A percentile compares a stretch with the other conserved stretches of the same genome.
These are phyloP conservation scores for Erythrobasidium hasegawianum DNA, from an alignment of 1,284 basidiomycete genomes.

Conservation along the genomic window DNA sequence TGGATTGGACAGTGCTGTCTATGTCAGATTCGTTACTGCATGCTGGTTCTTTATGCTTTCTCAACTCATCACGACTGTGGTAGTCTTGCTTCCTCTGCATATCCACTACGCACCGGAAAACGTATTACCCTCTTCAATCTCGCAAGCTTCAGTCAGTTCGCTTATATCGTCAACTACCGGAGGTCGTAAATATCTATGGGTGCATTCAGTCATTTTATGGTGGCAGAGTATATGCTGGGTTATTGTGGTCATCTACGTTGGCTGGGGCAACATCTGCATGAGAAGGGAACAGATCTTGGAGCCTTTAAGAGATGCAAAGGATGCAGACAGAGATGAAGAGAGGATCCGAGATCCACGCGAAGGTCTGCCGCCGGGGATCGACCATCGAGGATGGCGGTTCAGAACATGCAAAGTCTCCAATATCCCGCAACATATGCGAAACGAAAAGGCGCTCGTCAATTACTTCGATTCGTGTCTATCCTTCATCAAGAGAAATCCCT, in stretches of 20 bases:
- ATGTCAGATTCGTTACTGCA: constrained; percentile 65
- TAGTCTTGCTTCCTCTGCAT: constrained; percentile 75
- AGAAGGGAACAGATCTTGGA: constrained; percentile 46
- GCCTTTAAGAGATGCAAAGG: constrained; percentile 41
- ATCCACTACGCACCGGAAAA: constrained; percentile 64
- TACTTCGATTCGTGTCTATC: constrained; percentile 35
- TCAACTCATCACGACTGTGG: constrained; percentile 70
- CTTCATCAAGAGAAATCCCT: constrained; percentile 20
- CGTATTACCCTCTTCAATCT: constrained; percentile 66
- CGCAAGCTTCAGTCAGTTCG: constrained; percentile 75
- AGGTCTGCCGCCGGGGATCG: constrained; percentile 49
- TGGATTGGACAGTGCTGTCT: constrained; percentile 73
- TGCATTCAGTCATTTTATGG: constrained; percentile 72
- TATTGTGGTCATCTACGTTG: constrained; percentile 68
- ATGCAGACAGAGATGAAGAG: constrained; percentile 20
- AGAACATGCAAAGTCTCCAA: constrained; percentile 84
- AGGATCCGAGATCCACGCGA: background rate
- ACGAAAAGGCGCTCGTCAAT: constrained; percentile 26
- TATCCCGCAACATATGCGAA: constrained; percentile 55
- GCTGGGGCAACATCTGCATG: constrained; percentile 63
- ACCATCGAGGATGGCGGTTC: constrained; percentile 61
- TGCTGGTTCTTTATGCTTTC: constrained; percentile 67
- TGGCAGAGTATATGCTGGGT: constrained; percentile 80
- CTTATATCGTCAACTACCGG: constrained; percentile 60
- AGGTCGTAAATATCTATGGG: constrained; percentile 71